These are phyloP conservation scores for Cyphellophora attinorum DNA, from an alignment of 2,329 filamentous ascomycete genomes.

Conservation along the genomic window DNA sequence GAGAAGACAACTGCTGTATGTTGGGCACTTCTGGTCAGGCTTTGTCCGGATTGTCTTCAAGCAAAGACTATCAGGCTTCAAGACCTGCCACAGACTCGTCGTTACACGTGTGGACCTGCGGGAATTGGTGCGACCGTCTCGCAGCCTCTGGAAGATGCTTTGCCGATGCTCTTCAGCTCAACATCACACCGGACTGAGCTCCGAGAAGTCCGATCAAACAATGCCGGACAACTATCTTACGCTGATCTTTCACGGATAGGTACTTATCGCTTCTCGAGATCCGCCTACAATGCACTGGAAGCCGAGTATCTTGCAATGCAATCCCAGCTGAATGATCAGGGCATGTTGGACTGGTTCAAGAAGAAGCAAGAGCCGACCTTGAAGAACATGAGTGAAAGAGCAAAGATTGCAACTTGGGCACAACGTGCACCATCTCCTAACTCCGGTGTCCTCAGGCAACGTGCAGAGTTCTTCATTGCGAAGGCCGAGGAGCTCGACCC, in stretches of 20 bases:
- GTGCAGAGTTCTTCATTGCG: constrained; percentile 24
- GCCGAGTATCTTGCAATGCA: constrained; percentile 4
- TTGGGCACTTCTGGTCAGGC: constrained; percentile 16
- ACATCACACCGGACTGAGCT: neutral
- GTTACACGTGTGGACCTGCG: too few species aligned
- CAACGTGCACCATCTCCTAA: too few species aligned
- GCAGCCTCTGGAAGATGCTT: neutral
- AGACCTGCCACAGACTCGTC: neutral
- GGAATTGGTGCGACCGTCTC: neutral
- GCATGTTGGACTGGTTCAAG: neutral
- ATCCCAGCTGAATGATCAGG: constrained; percentile 8
- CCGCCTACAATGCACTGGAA: constrained; percentile 9
- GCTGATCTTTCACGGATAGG: neutral
- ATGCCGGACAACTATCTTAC: constrained; percentile 4
- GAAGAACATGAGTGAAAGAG: too few species aligned
- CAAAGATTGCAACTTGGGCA: too few species aligned
- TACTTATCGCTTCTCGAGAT: neutral
- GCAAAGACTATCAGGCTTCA: constrained; percentile 9
- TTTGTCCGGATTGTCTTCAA: constrained; percentile 15
- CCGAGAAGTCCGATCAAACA: neutral
- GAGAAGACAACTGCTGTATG: constrained; percentile 12
- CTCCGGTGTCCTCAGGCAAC: constrained; percentile 16
- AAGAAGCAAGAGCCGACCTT: neutral
- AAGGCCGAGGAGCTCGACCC: constrained; percentile 26
- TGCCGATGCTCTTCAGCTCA: neutral